Conservation (phyloP, 352 stramenopile species). For the Pythium guiyangense region DNA sequence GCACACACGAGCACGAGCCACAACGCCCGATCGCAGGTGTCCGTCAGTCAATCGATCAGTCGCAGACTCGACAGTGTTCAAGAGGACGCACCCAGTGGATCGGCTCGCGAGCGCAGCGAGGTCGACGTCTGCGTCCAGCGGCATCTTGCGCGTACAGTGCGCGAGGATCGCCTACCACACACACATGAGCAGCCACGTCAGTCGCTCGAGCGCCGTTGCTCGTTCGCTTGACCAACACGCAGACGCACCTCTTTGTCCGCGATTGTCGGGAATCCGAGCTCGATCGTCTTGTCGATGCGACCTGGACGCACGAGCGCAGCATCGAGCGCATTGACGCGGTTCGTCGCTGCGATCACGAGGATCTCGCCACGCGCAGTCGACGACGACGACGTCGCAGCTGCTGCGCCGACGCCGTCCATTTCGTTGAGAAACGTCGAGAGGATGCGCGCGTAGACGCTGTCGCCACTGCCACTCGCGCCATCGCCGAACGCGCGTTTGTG, state of each 20-base stretch:
- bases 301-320: conserved; percentile 68
- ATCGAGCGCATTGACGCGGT: conserved; percentile 63
- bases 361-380: conserved; percentile 29
- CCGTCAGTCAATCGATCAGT: neutral
- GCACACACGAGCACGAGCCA: conserved; percentile 8
- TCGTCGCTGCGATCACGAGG: conserved; percentile 72
- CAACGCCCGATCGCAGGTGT: neutral
- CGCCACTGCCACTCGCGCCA: conserved; percentile 27
- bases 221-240: too few relatives aligned
- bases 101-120: conserved; percentile 32
- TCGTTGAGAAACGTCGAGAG: conserved; percentile 85
- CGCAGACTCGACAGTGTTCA: neutral
- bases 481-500: conserved; percentile 67
- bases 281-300: conserved; percentile 71
- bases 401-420: conserved; percentile 72
- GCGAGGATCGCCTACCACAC: conserved; percentile 50
- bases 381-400: conserved; percentile 15
- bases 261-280: conserved; percentile 46
- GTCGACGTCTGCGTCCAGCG: conserved; percentile 50
- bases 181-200: too few relatives aligned
- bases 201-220: neutral
- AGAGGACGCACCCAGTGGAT: conserved; percentile 25
- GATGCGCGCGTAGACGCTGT: conserved; percentile 73
- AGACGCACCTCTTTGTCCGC: conserved; percentile 27
- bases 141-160: conserved; percentile 68